These are phyloP conservation scores for Darksidea phi DNA, from an alignment of 495 filamentous ascomycete genomes.

Conservation along the genomic window DNA sequence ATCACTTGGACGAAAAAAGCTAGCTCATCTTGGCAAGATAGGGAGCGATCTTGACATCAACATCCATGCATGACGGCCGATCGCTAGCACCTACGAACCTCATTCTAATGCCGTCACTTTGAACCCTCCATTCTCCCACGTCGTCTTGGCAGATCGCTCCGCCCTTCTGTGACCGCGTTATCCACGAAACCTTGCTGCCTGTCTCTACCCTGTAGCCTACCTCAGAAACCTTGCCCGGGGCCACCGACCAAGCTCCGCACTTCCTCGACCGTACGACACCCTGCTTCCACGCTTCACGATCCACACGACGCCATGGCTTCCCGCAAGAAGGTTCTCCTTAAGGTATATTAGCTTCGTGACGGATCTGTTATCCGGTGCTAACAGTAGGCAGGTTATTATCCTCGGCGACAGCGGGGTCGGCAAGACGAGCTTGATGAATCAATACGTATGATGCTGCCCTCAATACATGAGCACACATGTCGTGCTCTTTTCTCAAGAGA, in stretches of 20 bases:
- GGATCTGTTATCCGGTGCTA: background rate
- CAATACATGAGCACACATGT: background rate
- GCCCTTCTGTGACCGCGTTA: no score
- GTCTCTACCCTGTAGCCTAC: constrained; percentile 13
- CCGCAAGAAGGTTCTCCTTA: constrained; percentile 94
- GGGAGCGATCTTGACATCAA: no score
- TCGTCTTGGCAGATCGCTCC: no score
- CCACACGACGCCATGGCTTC: constrained; percentile 65
- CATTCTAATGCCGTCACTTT: no score
- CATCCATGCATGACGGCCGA: no score
- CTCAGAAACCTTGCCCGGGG: background rate
- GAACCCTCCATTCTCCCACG: no score
- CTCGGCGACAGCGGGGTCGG: constrained; percentile 97
- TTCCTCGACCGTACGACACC: constrained; percentile 9
- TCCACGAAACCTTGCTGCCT: constrained; percentile 11
- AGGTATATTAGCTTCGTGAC: constrained; percentile 56
- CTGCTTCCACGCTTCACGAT: constrained; percentile 3
- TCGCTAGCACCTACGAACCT: no score
- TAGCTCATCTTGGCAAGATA: no score
- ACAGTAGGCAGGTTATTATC: constrained; percentile 77
- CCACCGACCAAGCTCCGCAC: background rate
- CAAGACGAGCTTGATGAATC: constrained; percentile 99
- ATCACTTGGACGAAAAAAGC: no score
- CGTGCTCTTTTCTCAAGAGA: no score
- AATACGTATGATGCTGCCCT: constrained; percentile 78